Evolutionary conservation across 1,139 yeast species (phyloP), one percentile per base, ranked within the genome.

Genomic region (Taphrina confusa): DNA sequence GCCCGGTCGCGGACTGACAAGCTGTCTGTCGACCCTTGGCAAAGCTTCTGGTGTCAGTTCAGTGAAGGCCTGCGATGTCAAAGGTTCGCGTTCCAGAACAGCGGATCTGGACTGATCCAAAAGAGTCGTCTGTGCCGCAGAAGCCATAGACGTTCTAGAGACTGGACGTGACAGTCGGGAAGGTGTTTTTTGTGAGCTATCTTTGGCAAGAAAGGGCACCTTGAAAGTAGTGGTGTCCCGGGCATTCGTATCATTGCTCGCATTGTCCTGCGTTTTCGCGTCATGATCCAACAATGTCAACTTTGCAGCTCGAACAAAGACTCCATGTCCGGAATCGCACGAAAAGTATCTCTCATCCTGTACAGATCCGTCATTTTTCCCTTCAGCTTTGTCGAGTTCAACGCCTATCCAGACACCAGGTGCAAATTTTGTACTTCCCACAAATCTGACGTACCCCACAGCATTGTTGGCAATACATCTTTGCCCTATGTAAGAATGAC

Each of bases 341-440:
- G 76, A 71, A 66, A 90, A 90, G 70, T 90, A 88, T 47, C 75
- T 66, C 0, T 74, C 72, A 0, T 87, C 94, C 28, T 82, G 75
- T 0, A 90, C 82, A 0, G 84, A 74, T 0, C 97, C 97, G 67
- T 89, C 81, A 67, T 90, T 89, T 71, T 84, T 86, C 0, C 97
- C 97, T 0, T 67, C 67, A 0, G 84, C 80, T 2, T 73, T 72
- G 30, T 79, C 80, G 30, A 89, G 75, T 66, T 85, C 89, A 3
- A 90, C 76, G 0, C 97, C 97, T 11, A 83, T 76, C 97, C 97
- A 90, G 3, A 36, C 20, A 4, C 67, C 67, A 12, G 63, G 51
- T 6, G 67, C 64, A 59, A 65, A 65, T 30, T 54, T 31, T 9
- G 67, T 65, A 14, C n/a, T 28, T 5, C 67, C 67, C 12, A 51